These are phyloP conservation scores for Amanita inopinata DNA, from an alignment of 768 basidiomycete genomes.

Conservation along the genomic window DNA sequence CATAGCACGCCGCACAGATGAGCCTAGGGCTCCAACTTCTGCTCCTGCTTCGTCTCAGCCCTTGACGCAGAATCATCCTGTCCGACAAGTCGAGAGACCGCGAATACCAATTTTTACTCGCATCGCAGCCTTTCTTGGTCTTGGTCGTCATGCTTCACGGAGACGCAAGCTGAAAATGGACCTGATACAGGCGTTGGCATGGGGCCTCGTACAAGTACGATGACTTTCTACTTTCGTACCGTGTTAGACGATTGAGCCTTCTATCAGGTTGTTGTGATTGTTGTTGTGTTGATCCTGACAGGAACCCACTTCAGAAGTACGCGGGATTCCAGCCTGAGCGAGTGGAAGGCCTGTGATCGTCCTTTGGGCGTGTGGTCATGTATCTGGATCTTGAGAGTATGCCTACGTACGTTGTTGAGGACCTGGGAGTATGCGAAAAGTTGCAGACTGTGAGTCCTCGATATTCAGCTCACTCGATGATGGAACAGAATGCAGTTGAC, in stretches of 20 bases:
- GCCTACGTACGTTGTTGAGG: constrained; percentile 31
- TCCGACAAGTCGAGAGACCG: background rate
- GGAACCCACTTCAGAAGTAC: constrained; percentile 32
- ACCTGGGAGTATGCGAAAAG: constrained; percentile 40
- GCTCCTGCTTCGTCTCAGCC: too few relatives aligned
- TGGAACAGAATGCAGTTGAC: background rate
- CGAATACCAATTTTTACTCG: constrained; percentile 1
- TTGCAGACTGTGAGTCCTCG: constrained; percentile 17
- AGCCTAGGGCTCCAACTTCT: background rate
- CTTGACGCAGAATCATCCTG: background rate
- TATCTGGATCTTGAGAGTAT: constrained; percentile 42
- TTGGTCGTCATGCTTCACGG: constrained; percentile 39
- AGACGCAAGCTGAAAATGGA: constrained; percentile 40
- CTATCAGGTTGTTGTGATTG: constrained; percentile 37
- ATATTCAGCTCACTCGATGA: constrained; percentile 13
- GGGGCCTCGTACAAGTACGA: constrained; percentile 41
- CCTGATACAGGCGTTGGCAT: constrained; percentile 32
- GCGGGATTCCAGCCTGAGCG: constrained; percentile 23
- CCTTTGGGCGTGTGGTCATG: constrained; percentile 51
- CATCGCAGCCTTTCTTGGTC: constrained; percentile 33
- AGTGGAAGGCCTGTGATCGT: constrained; percentile 43
- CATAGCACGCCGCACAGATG: background rate
- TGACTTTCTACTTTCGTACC: constrained; percentile 1
- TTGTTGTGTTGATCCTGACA: constrained; percentile 35
- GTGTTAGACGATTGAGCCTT: constrained; percentile 4